Conservation (phyloP, 495 filamentous ascomycete species). For the Aspergillus sclerotioniger region DNA sequence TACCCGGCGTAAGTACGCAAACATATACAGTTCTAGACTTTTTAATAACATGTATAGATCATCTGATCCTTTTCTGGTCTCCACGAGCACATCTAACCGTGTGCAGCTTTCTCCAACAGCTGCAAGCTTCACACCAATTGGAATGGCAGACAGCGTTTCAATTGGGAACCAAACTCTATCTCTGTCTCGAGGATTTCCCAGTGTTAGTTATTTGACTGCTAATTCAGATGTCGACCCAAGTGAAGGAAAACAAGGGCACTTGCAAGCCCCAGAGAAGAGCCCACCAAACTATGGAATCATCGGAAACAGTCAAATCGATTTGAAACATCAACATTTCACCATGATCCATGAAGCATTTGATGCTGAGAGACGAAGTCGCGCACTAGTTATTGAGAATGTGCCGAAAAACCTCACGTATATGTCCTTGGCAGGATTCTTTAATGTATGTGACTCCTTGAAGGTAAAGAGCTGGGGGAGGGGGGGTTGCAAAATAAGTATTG, state of each 20-base stretch:
- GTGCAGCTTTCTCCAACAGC: constrained; percentile 32
- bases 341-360: constrained; percentile 14
- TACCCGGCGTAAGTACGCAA: constrained; percentile 23
- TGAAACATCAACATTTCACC: constrained; percentile 5
- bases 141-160: constrained; percentile 10
- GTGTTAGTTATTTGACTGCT: constrained; percentile 15
- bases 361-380: constrained; percentile 25
- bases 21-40: not conserved
- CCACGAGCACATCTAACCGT: constrained; percentile 16
- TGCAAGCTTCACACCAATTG: constrained; percentile 35
- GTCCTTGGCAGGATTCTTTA: constrained; percentile 32
- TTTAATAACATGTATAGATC: constrained; percentile 19
- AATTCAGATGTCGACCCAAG: constrained; percentile 13
- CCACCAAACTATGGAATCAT: constrained; percentile 13
- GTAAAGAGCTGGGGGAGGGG: no score
- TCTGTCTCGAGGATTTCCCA: constrained; percentile 11
- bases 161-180: constrained; percentile 9
- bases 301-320: constrained; percentile 13
- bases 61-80: constrained; percentile 30
- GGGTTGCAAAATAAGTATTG: not conserved
- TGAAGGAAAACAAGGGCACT: constrained; percentile 3
- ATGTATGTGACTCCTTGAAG: constrained; percentile 21
- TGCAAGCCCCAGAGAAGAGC: constrained; percentile 5
- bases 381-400: constrained; percentile 32
- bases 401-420: constrained; percentile 27